Evolutionary conservation across 2,329 filamentous ascomycete genomes (phyloP).

Genomic region (Neofusicoccum kwambonambiense): DNA sequence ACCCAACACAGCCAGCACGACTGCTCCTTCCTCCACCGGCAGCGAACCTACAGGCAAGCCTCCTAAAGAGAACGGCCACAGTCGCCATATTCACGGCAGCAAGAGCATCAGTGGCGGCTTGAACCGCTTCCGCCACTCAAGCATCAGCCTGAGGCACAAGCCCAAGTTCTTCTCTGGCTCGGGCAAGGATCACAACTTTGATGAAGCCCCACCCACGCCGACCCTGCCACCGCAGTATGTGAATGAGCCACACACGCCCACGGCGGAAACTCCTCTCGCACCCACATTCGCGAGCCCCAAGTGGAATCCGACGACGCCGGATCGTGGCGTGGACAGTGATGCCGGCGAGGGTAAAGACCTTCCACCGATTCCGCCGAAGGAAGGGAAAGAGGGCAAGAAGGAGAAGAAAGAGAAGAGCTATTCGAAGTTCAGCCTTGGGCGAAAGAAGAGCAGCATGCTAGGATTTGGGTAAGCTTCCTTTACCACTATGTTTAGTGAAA

Average conservation of each 20-base stretch:
- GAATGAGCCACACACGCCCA: constrained; percentile 5
- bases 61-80: constrained; percentile 21
- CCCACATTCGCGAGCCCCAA: constrained; percentile 1
- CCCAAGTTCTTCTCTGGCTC: constrained; percentile 64
- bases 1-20: constrained; percentile 4
- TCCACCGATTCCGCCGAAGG: not conserved
- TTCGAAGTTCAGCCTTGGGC: constrained; percentile 61
- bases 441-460: constrained; percentile 57
- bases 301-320: not conserved
- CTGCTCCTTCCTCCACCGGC: constrained; percentile 6
- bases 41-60: constrained; percentile 21
- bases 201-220: constrained; percentile 27
- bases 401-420: constrained; percentile 57
- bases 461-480: constrained; percentile 9
- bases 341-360: constrained; percentile 19
- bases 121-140: constrained; percentile 66
- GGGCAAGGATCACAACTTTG: constrained; percentile 26
- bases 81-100: constrained; percentile 8
- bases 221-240: constrained; percentile 18
- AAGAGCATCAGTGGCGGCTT: constrained; percentile 47
- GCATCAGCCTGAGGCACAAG: constrained; percentile 76
- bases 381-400: constrained; percentile 37
- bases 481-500: too few relatives aligned
- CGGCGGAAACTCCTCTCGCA: not conserved
- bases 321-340: not conserved